Evolutionary conservation across 2,329 filamentous ascomycete genomes (phyloP), one percentile per base, ranked within the genome.

Genomic region (Helminthosporium solani): DNA sequence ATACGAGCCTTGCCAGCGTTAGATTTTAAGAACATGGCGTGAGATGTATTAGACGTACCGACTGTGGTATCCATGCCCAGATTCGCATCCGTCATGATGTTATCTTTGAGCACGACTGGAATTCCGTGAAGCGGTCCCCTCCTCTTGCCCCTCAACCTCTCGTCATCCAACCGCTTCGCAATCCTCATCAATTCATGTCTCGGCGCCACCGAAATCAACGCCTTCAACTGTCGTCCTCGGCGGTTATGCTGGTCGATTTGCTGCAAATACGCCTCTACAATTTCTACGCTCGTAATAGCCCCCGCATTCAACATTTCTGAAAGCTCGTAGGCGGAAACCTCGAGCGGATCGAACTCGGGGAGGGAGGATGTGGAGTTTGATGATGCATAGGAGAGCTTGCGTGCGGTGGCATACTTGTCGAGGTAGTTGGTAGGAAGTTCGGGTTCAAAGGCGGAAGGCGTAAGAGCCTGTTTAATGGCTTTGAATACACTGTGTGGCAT

Each of bases 41-140:
- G 25, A 12, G 20, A 16, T 18, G 15, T 23, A n/a, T 31, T 3
- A 6, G 21, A 59, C 46, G 46, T 60, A 56, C 73, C 73, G 16
- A 67, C 70, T 18, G 70, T 73, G 3, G 72, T 73, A 27, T 68
- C 64, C 68, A 75, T 68, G 1, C 70, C 70, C 27, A 71, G 47
- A 16, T 57, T 62, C 6, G 55, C 53, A 39, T 68, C 60, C 3
- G 71, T 72, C 54, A 70, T 66, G 30, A 73, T 70, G 37, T 71
- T 68, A 43, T 74, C 73, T 50, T 75, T 74, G 11, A 73, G 33
- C 1, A 74, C 61, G 36, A 74, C 66, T 0, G 73, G 71, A 39
- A 73, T 72, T 5, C 72, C 72, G 53, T 75, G 72, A n/a, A 74
- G 44, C 4, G 65, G 64, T 2, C 71, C 65, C 34, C 71, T 66